A percentile compares a stretch with the other conserved stretches of the same genome.
These are phyloP conservation scores for Gossypium thurberi DNA, from an alignment of 345 rosid species.

Conservation along the genomic window DNA sequence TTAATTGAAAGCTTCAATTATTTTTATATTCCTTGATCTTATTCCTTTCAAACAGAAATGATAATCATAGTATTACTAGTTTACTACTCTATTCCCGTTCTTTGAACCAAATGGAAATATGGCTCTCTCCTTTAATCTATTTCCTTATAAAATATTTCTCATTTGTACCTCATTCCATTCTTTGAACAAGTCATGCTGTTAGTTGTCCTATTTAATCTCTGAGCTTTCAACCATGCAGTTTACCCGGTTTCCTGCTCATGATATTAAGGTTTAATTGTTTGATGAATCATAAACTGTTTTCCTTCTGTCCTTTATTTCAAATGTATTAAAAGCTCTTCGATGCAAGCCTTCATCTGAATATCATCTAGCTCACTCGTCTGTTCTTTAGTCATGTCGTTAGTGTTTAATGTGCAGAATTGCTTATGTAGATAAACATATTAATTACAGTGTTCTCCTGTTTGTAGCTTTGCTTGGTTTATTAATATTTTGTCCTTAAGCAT, in stretches of 20 bases:
- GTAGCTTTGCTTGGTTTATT: neutral
- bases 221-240: neutral
- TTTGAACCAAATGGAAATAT: neutral
- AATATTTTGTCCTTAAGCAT: neutral
- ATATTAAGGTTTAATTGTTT: neutral
- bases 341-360: neutral
- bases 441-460: neutral
- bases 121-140: neutral
- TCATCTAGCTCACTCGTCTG: neutral
- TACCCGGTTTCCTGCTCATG: neutral
- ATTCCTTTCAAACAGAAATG: neutral
- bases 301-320: neutral
- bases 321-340: neutral
- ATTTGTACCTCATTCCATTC: neutral
- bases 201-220: slow-evolving; percentile 2
- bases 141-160: neutral
- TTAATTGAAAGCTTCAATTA: neutral
- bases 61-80: neutral
- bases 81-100: neutral
- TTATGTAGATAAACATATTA: neutral
- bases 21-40: neutral
- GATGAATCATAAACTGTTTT: slow-evolving; percentile 2
- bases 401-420: neutral
- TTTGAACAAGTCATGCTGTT: neutral
- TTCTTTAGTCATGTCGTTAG: neutral